Conservation (phyloP, 306 rosid genomes). For the Rosa chinensis region DNA sequence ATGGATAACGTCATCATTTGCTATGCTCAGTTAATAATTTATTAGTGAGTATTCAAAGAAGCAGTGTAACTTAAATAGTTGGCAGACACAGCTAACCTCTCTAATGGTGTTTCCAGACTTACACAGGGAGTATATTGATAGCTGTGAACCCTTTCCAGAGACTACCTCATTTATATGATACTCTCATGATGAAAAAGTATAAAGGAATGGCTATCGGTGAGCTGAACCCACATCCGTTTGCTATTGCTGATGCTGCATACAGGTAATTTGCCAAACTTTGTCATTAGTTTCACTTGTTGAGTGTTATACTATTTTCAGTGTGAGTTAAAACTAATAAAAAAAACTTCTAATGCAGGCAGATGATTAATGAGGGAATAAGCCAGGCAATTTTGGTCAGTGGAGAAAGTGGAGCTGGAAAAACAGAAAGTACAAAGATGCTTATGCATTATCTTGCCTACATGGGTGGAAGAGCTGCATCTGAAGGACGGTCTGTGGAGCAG, state of each 20-base stretch:
- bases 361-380: constrained; percentile 77
- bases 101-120: constrained; percentile 62
- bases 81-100: constrained; percentile 26
- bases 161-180: constrained; percentile 75
- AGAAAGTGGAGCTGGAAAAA: constrained; percentile 99
- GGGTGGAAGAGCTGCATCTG: constrained; percentile 82
- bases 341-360: constrained; percentile 46
- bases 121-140: constrained; percentile 91
- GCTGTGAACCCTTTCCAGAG: constrained; percentile 94
- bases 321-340: neutral
- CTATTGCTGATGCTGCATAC: constrained; percentile 94
- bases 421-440: constrained; percentile 96
- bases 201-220: constrained; percentile 77
- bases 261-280: constrained; percentile 51
- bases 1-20: neutral
- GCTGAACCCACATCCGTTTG: constrained; percentile 96
- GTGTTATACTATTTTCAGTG: neutral
- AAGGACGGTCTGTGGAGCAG: constrained; percentile 90
- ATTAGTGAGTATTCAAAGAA: neutral
- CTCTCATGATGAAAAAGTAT: constrained; percentile 69
- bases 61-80: neutral
- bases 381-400: constrained; percentile 97
- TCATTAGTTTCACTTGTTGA: constrained; percentile 13
- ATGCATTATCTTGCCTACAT: constrained; percentile 90
- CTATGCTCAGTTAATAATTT: neutral